These are phyloP conservation scores for Ceratobasidium theobromae DNA, from an alignment of 1,284 basidiomycete species.

Conservation along the genomic window DNA sequence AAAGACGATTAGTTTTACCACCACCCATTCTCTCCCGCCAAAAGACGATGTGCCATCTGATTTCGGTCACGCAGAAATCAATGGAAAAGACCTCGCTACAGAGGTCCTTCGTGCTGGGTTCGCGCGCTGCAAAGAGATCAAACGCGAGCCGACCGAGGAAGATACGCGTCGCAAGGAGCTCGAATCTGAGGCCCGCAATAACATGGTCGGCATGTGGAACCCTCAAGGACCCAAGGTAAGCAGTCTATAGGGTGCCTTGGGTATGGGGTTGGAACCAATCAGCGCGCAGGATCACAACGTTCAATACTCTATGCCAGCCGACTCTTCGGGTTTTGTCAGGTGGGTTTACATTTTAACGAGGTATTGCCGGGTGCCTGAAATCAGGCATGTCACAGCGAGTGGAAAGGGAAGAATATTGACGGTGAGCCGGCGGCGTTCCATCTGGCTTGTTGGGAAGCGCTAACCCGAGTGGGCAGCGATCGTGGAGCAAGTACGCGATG, in stretches of 20 bases:
- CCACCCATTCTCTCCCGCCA: conserved; percentile 69
- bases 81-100: conserved; percentile 69
- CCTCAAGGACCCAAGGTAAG: conserved; percentile 75
- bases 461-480: conserved; percentile 57
- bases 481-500: conserved; percentile 93
- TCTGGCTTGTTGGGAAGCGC: background rate
- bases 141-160: conserved; percentile 74
- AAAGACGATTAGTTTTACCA: conserved; percentile 80
- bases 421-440: conserved; percentile 50
- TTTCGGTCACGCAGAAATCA: conserved; percentile 71
- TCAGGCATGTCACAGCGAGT: conserved; percentile 54
- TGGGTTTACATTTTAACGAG: background rate
- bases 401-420: conserved; percentile 88
- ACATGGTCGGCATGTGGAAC: conserved; percentile 85
- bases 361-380: background rate
- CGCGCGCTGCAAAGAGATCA: conserved; percentile 88
- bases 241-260: conserved; percentile 25
- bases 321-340: conserved; percentile 81
- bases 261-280: conserved; percentile 26
- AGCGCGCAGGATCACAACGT: conserved; percentile 64
- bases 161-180: conserved; percentile 72
- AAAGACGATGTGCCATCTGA: conserved; percentile 68
- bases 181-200: conserved; percentile 76
- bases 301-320: conserved; percentile 85
- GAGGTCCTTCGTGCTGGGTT: conserved; percentile 85